phyloP scores from a whole-genome alignment of 768 basidiomycete species.

The Agrocybe pediades region DNA sequence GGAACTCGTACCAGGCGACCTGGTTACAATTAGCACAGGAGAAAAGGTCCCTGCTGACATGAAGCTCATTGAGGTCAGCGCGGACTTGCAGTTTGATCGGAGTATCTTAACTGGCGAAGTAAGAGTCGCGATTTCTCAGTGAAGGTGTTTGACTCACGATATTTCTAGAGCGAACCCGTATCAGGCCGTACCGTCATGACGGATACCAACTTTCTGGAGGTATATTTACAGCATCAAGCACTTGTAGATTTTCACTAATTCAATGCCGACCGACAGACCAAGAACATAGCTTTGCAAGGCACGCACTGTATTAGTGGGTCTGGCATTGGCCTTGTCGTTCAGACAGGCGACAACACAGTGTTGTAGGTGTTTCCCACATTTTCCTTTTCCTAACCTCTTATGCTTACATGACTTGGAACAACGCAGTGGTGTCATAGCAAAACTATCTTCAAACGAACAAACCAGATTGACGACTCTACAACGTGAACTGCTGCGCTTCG shows the following conservation, averaged over 20 bases:
- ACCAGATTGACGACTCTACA: conserved; percentile 50
- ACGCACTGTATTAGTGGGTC: conserved; percentile 53
- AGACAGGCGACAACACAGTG: conserved; percentile 50
- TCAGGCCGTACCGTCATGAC: conserved; percentile 32
- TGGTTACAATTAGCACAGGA: conserved; percentile 63
- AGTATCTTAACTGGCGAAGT: conserved; percentile 65
- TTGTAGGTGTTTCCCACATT: conserved; percentile 27
- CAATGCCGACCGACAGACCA: conserved; percentile 36
- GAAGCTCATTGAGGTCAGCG: conserved; percentile 57
- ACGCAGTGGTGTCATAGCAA: conserved; percentile 35
- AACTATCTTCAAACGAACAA: conserved; percentile 37
- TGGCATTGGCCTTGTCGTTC: conserved; percentile 49
- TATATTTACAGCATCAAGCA: background rate
- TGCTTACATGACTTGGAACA: background rate
- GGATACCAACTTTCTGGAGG: conserved; percentile 33
- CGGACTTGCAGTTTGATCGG: conserved; percentile 63
- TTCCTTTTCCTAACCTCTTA: background rate
- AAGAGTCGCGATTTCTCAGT: background rate
- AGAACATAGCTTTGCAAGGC: conserved; percentile 62
- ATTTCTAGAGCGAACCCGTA: conserved; percentile 34
- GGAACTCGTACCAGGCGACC: conserved; percentile 67
- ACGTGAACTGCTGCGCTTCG: conserved; percentile 55
- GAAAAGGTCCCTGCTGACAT: conserved; percentile 74
- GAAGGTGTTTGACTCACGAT: background rate
- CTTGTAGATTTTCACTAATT: conserved; percentile 19